These are phyloP conservation scores for Scutellaria barbata DNA, from an alignment of 257 asterid species.

Conservation along the genomic window DNA sequence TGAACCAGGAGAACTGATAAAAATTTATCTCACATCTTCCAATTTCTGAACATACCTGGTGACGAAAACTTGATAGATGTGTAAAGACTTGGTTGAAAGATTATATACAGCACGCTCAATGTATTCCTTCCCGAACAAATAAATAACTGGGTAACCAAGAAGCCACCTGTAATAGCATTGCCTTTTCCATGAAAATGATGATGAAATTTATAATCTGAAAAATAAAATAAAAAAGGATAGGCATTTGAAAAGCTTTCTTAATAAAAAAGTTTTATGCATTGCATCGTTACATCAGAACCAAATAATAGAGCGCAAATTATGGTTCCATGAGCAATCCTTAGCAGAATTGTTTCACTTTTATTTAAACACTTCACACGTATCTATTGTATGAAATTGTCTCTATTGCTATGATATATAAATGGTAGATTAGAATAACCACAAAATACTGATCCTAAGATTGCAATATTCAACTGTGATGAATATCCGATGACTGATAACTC, in stretches of 20 bases:
- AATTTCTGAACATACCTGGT: constrained; percentile 51
- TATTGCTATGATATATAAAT: background rate
- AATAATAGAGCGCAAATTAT: background rate
- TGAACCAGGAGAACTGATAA: constrained; percentile 3
- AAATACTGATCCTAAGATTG: background rate
- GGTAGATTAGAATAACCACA: background rate
- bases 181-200: constrained; percentile 5
- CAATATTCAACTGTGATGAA: background rate
- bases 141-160: constrained; percentile 86
- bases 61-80: constrained; percentile 67
- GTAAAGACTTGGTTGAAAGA: constrained; percentile 76
- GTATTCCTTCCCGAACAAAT: constrained; percentile 62
- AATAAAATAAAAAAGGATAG: background rate
- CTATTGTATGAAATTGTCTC: constrained; percentile 9
- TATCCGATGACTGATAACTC: too few species aligned
- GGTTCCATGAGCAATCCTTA: background rate
- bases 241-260: background rate
- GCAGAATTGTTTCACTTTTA: background rate
- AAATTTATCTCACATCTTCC: background rate
- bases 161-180: constrained; percentile 62
- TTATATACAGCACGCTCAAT: constrained; percentile 68
- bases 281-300: background rate
- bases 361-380: background rate
- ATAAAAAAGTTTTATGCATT: too few species aligned
- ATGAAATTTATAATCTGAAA: background rate